These are phyloP conservation scores for Martiniozyma asiatica DNA, from an alignment of 1,139 yeast species.

Conservation along the genomic window DNA sequence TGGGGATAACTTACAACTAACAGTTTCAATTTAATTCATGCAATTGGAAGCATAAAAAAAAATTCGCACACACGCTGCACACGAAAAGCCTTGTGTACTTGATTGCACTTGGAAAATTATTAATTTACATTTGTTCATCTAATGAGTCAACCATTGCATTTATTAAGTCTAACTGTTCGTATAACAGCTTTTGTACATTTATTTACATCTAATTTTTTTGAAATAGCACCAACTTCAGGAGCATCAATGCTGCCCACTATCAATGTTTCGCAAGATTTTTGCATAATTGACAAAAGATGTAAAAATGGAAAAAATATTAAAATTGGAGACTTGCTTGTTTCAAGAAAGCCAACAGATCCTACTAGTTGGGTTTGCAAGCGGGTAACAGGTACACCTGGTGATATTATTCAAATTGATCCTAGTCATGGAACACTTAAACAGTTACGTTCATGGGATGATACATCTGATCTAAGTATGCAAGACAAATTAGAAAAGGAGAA, in stretches of 20 bases:
- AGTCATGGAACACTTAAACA: constrained; percentile 29
- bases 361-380: constrained; percentile 80
- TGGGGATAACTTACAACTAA: too few relatives aligned
- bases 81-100: too few relatives aligned
- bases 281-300: constrained; percentile 56
- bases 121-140: too few relatives aligned
- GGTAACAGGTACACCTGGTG: constrained; percentile 95
- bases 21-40: too few relatives aligned
- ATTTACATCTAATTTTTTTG: constrained; percentile 15
- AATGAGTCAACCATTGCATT: too few relatives aligned
- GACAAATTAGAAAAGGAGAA: constrained; percentile 2
- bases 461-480: constrained; percentile 1
- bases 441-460: too few relatives aligned
- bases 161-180: too few relatives aligned
- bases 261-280: constrained; percentile 63
- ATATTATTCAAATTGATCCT: constrained; percentile 70
- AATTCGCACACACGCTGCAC: too few relatives aligned
- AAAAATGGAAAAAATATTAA: constrained; percentile 47
- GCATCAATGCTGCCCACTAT: constrained; percentile 94
- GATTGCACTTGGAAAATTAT: too few relatives aligned
- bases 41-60: too few relatives aligned
- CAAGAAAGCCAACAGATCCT: constrained; percentile 84
- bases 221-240: constrained; percentile 56
- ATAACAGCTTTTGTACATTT: constrained; percentile 19
- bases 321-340: constrained; percentile 84